Percentiles rank a stretch among this genome's conserved stretches.
Conservation (phyloP, 805 yeast genomes). For the Middelhovenomyces tepae region DNA sequence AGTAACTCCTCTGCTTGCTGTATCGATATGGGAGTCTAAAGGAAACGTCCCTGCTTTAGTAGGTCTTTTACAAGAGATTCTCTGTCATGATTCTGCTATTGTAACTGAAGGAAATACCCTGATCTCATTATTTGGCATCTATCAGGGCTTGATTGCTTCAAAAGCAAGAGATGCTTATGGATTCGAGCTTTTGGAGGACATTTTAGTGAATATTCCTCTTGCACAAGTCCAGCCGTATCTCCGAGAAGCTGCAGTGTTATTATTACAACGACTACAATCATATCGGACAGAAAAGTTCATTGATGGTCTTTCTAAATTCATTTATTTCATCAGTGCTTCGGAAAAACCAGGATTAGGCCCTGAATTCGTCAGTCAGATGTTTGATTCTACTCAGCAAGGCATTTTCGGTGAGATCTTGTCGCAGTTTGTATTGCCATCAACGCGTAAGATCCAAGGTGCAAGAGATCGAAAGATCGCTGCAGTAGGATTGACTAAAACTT, state of each 20-base stretch:
- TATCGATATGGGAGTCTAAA: constrained; percentile 85
- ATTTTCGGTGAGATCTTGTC: constrained; percentile 28
- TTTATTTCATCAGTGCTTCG: constrained; percentile 43
- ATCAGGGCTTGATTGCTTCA: constrained; percentile 84
- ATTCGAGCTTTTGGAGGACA: constrained; percentile 70
- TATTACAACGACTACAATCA: constrained; percentile 72
- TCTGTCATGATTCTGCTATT: constrained; percentile 34
- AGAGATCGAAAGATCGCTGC: constrained; percentile 39
- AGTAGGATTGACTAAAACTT: constrained; percentile 40
- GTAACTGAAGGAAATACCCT: constrained; percentile 37
- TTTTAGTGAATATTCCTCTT: constrained; percentile 51
- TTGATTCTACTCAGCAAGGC: constrained; percentile 29
- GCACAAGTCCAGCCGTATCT: constrained; percentile 42
- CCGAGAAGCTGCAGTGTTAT: constrained; percentile 63
- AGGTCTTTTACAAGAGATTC: constrained; percentile 62
- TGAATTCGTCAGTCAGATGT: constrained; percentile 39
- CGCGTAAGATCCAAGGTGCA: constrained; percentile 31
- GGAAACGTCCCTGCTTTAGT: constrained; percentile 94
- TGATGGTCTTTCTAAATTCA: constrained; percentile 57
- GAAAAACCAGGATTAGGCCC: constrained; percentile 33
- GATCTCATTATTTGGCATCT: constrained; percentile 88
- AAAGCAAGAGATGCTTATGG: constrained; percentile 74
- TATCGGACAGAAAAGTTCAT: constrained; percentile 77
- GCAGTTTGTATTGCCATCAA: constrained; percentile 26
- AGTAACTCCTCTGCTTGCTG: constrained; percentile 75